These are phyloP conservation scores for Ustanciosporium gigantosporum DNA, from an alignment of 1,284 basidiomycete genomes.

Conservation along the genomic window DNA sequence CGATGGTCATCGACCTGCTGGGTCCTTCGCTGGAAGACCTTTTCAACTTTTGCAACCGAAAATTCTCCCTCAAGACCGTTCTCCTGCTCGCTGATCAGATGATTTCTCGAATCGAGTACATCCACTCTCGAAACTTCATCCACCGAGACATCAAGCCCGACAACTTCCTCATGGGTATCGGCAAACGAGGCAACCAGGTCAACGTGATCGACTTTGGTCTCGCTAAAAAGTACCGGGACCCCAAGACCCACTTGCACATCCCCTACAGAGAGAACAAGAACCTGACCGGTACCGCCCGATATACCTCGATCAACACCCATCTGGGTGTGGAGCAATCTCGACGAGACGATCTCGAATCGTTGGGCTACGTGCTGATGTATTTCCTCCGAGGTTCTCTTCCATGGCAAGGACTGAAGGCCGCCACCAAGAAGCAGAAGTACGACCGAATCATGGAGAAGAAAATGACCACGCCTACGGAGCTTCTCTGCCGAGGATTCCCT, in stretches of 20 bases:
- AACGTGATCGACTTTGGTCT: conserved; percentile 99
- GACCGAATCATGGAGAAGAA: conserved; percentile 62
- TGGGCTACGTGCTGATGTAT: conserved; percentile 61
- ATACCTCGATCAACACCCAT: conserved; percentile 99
- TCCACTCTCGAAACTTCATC: conserved; percentile 99
- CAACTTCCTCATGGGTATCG: conserved; percentile 99
- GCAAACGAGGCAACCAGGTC: conserved; percentile 98
- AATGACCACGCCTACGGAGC: conserved; percentile 62
- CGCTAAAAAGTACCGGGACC: conserved; percentile 99
- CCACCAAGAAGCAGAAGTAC: conserved; percentile 62
- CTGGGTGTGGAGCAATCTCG: conserved; percentile 73
- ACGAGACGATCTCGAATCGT: conserved; percentile 59
- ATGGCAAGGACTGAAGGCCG: conserved; percentile 61
- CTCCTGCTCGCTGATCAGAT: conserved; percentile 95
- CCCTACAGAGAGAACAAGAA: conserved; percentile 99
- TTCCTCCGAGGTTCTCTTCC: conserved; percentile 60
- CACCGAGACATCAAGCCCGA: conserved; percentile 99
- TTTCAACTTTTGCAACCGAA: conserved; percentile 99
- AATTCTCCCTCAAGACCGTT: conserved; percentile 96
- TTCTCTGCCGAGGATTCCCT: conserved; percentile 61
- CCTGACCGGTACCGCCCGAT: conserved; percentile 95
- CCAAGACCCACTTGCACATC: conserved; percentile 98
- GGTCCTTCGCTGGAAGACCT: conserved; percentile 97
- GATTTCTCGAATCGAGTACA: conserved; percentile 98
- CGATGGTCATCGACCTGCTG: conserved; percentile 97